Conservation (phyloP, 2,329 filamentous ascomycete genomes). For the Arthrobotrys entomopaga region DNA sequence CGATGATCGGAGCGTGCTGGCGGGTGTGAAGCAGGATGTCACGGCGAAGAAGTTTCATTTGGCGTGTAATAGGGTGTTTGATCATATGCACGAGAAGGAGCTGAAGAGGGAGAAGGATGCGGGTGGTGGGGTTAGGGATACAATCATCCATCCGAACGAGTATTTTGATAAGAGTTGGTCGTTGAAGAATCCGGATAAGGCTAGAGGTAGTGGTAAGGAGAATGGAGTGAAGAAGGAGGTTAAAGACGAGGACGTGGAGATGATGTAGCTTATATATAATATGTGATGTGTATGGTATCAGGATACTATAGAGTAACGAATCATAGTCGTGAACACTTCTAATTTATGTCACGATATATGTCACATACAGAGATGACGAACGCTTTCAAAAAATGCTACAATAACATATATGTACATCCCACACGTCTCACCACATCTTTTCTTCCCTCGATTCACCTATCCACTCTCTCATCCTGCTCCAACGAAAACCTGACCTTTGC, state of each 20-base stretch:
- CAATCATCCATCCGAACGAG: conserved; percentile 95
- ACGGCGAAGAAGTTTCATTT: conserved; percentile 90
- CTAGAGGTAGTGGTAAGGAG: conserved; percentile 10
- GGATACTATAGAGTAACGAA: background rate
- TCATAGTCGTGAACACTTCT: background rate
- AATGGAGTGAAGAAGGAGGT: conserved; percentile 13
- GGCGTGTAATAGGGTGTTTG: conserved; percentile 96
- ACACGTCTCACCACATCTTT: conserved; percentile 64
- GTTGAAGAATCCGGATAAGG: conserved; percentile 77
- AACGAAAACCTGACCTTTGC: conserved; percentile 85
- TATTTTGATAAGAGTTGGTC: conserved; percentile 96
- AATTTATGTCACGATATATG: background rate
- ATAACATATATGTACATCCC: background rate
- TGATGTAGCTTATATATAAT: conserved; percentile 12
- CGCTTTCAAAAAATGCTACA: background rate
- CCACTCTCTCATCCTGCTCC: conserved; percentile 78
- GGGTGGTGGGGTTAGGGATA: conserved; percentile 79
- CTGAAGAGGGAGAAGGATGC: conserved; percentile 81
- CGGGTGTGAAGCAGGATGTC: conserved; percentile 87
- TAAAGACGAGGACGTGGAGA: conserved; percentile 45
- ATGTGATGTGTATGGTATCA: background rate
- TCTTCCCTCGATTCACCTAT: no score
- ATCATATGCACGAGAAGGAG: conserved; percentile 81
- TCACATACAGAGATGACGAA: background rate
- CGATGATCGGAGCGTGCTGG: conserved; percentile 78